A percentile compares a stretch with the other conserved stretches of the same genome.
Evolutionary conservation across 768 basidiomycete species (phyloP).

Genomic region (Termitomyces sp.): DNA sequence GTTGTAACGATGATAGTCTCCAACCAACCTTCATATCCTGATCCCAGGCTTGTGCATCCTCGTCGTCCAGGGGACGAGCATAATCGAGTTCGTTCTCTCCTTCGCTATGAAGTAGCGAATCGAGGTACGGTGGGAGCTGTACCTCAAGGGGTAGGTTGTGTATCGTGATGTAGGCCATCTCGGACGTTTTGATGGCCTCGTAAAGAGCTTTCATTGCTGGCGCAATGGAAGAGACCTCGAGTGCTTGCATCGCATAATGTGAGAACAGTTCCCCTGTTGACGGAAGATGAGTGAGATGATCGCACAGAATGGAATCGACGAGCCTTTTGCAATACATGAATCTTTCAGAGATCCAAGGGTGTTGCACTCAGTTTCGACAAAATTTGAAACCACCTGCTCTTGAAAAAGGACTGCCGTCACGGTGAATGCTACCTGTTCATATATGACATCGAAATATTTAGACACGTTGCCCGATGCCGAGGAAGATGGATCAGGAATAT

Average conservation of each 20-base stretch:
- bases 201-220: constrained; percentile 78
- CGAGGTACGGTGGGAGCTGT: constrained; percentile 81
- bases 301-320: neutral
- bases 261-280: constrained; percentile 56
- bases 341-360: constrained; percentile 69
- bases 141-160: constrained; percentile 80
- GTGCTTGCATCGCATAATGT: constrained; percentile 52
- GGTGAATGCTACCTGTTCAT: constrained; percentile 86
- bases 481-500: constrained; percentile 87
- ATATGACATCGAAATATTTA: constrained; percentile 83
- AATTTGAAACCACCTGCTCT: constrained; percentile 84
- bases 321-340: constrained; percentile 62
- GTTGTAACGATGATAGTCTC: constrained; percentile 69
- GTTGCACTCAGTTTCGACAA: constrained; percentile 82
- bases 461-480: constrained; percentile 73
- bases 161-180: constrained; percentile 76
- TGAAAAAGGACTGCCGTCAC: constrained; percentile 90
- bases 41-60: constrained; percentile 57
- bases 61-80: constrained; percentile 47
- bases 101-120: constrained; percentile 64
- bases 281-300: constrained; percentile 8
- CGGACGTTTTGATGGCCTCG: constrained; percentile 70
- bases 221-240: constrained; percentile 68
- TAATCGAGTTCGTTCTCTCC: constrained; percentile 50
- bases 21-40: constrained; percentile 68